Evolutionary conservation across 192 early-diverging fungal genomes (phyloP).

Genomic region (Coemansia biformis): DNA sequence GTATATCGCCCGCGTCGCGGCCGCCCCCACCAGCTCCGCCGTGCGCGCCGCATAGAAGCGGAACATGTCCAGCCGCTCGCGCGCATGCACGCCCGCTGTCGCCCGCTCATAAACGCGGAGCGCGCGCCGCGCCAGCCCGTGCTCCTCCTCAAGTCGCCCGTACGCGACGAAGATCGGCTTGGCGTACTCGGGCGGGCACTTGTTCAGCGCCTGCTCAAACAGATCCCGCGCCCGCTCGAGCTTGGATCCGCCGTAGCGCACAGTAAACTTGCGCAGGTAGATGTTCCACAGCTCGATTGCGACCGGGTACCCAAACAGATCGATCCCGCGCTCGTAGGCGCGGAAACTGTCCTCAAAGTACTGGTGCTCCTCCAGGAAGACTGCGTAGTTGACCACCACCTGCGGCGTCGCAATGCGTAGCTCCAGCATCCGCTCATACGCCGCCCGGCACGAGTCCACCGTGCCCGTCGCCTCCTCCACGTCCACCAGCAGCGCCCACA

Average conservation of each 20-base stretch:
- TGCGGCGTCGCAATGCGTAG: slow-evolving; percentile 93
- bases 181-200: slow-evolving; percentile 79
- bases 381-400: slow-evolving; percentile 92
- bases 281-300: slow-evolving; percentile 97
- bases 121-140: slow-evolving; percentile 85
- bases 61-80: slow-evolving; percentile 78
- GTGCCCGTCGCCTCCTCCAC: slow-evolving; percentile 87
- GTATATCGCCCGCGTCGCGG: slow-evolving; percentile 85
- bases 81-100: slow-evolving; percentile 62
- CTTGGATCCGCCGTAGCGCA: slow-evolving; percentile 78
- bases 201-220: slow-evolving; percentile 89
- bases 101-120: slow-evolving; percentile 94
- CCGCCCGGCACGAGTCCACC: slow-evolving; percentile 67
- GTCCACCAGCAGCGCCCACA: slow-evolving; percentile 95
- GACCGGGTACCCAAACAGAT: slow-evolving; percentile 92
- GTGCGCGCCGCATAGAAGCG: slow-evolving; percentile 88
- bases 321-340: slow-evolving; percentile 94
- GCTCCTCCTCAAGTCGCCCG: slow-evolving; percentile 85
- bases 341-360: slow-evolving; percentile 95
- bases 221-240: slow-evolving; percentile 90
- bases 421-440: slow-evolving; percentile 90
- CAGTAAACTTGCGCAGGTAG: slow-evolving; percentile 82
- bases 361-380: slow-evolving; percentile 79
- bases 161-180: slow-evolving; percentile 85
- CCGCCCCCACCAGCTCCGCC: slow-evolving; percentile 77